Evolutionary conservation across 768 basidiomycete genomes (phyloP).

Genomic region (Psilocybe azurescens): DNA sequence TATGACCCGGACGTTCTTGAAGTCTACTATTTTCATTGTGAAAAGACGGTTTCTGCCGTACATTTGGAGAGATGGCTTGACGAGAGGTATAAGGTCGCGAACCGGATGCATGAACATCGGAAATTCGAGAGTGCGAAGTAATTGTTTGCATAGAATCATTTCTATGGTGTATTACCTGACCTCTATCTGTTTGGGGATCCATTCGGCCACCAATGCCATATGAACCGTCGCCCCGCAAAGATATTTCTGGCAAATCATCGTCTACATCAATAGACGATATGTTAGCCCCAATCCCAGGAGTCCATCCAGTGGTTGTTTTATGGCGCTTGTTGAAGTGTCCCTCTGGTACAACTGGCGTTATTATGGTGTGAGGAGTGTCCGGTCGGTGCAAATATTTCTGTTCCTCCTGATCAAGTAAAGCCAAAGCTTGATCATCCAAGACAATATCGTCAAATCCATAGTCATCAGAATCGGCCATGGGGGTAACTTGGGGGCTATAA

Average conservation of each 20-base stretch:
- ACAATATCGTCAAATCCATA: conserved; percentile 68
- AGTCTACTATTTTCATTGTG: conserved; percentile 3
- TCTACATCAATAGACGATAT: conserved; percentile 38
- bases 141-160: not conserved
- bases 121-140: not conserved
- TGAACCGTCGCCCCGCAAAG: conserved; percentile 60
- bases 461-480: conserved; percentile 70
- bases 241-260: conserved; percentile 68
- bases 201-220: conserved; percentile 44
- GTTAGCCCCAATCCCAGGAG: conserved; percentile 33
- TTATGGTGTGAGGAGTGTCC: conserved; percentile 15
- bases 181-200: not conserved
- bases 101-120: conserved; percentile 6
- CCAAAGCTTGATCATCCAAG: conserved; percentile 65
- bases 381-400: conserved; percentile 40
- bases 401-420: conserved; percentile 66
- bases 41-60: conserved; percentile 10
- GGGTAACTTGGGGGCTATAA: not conserved
- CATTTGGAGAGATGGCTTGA: not conserved
- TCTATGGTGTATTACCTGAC: not conserved
- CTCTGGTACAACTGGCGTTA: conserved; percentile 31
- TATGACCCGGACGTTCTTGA: not conserved
- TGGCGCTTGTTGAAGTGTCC: conserved; percentile 55
- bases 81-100: conserved; percentile 9
- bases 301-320: conserved; percentile 55